Base-by-base conservation (phyloP, 1,284 basidiomycete genomes). In the Moniliophthora roreri region DNA sequence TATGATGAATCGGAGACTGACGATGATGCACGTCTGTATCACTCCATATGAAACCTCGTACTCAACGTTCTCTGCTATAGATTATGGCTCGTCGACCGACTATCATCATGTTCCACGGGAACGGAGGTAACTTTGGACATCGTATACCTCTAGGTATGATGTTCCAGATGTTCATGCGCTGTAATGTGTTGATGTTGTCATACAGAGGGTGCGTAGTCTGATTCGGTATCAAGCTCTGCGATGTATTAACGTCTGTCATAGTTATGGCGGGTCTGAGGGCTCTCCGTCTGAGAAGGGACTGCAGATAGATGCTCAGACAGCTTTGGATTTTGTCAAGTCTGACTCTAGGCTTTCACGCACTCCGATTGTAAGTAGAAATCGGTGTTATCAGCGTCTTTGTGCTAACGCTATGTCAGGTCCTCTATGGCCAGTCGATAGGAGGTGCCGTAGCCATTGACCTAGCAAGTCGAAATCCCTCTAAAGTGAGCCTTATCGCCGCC, bases 381-480 rank as follows among this genome's bases (percentile, higher is more conserved):
- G 1, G 48, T 50, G 20, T 26, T 39, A 39, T 21, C 8, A 16
- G 41, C 3, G 24, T n/a, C n/a, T n/a, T n/a, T n/a, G n/a, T n/a
- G n/a, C n/a, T 58, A 58, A 47, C 20, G 42, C 40, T 65, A 66
- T 50, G 57, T 21, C 54, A 88, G 86, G 75, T 93, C 42, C 69
- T 95, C 0, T 98, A 94, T 63, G 95, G 96, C 0, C 96, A 98
- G 69, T 95, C 91, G 6, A 93, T 99, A 26, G 96, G 96, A 13
- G 95, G 95, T n/a, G 95, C 95, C 0, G 95, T 98, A 1, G 81
- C 91, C 11, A 89, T 98, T 49, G 89, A 95, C 67, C 84, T 97
- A 4, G 91, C 91, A 0, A 87, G 85, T 52, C 80, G 82, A 36
- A 95, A 95, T 65, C 82, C 89, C 0, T 71, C 79, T 24, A 81